phyloP scores from a whole-genome alignment of 805 yeast species.

The Candida tibetensis region DNA sequence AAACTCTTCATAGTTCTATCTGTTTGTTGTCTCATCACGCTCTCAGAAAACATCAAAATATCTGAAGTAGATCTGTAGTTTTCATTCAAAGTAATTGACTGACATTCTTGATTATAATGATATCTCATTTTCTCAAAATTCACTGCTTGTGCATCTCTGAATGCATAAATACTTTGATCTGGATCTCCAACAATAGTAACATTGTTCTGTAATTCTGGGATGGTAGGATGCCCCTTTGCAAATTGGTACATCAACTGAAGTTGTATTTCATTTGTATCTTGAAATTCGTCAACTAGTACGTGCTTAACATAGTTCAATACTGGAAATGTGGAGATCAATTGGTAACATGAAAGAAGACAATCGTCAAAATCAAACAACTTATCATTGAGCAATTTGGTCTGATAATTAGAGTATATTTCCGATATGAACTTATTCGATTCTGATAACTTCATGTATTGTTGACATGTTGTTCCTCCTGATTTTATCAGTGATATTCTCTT shows the following conservation, averaged over 20 bases:
- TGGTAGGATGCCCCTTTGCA: constrained; percentile 34
- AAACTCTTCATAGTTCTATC: constrained; percentile 45
- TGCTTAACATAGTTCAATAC: constrained; percentile 55
- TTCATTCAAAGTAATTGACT: constrained; percentile 47
- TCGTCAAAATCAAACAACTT: constrained; percentile 80
- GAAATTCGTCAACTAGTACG: constrained; percentile 90
- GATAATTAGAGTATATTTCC: constrained; percentile 51
- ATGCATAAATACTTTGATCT: constrained; percentile 90
- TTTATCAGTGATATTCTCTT: constrained; percentile 55
- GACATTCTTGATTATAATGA: constrained; percentile 28
- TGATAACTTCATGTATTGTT: constrained; percentile 27
- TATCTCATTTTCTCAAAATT: constrained; percentile 60
- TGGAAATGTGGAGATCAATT: constrained; percentile 46
- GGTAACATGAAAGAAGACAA: constrained; percentile 55
- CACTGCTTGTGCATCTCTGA: constrained; percentile 71
- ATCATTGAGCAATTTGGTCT: constrained; percentile 40
- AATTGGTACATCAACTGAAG: constrained; percentile 58
- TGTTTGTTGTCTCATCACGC: constrained; percentile 59
- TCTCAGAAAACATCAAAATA: constrained; percentile 63
- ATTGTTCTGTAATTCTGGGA: constrained; percentile 38
- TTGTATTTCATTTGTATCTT: constrained; percentile 83
- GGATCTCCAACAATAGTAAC: constrained; percentile 95
- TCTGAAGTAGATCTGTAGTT: constrained; percentile 79
- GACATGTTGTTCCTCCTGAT: constrained; percentile 47
- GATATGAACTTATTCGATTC: constrained; percentile 17